Conservation (phyloP, 2,329 filamentous ascomycete species). For the Lojkania enalia region DNA sequence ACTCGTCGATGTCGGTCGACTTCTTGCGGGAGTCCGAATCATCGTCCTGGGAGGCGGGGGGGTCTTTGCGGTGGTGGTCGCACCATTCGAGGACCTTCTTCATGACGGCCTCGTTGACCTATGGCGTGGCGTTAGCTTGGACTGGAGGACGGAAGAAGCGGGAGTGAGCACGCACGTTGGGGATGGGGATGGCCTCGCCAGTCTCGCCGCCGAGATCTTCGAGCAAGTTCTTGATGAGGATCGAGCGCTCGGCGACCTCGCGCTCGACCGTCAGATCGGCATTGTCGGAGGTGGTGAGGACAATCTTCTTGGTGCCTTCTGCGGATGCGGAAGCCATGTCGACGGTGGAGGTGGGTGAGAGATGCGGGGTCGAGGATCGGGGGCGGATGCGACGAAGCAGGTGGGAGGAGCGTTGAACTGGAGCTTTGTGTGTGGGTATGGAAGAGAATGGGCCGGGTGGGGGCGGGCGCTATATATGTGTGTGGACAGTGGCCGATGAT, state of each 20-base stretch:
- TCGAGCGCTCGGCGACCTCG: constrained; percentile 82
- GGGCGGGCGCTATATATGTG: background rate
- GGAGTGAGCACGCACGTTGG: constrained; percentile 59
- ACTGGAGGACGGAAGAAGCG: background rate
- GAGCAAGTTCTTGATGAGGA: constrained; percentile 98
- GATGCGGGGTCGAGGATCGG: background rate
- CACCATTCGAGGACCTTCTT: constrained; percentile 99
- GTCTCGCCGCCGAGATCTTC: constrained; percentile 77
- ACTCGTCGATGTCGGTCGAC: constrained; percentile 98
- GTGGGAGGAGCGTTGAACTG: background rate
- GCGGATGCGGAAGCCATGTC: constrained; percentile 28
- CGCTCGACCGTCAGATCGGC: constrained; percentile 60
- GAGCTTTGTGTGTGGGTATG: background rate
- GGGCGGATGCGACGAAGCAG: background rate
- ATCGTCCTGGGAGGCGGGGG: constrained; percentile 78
- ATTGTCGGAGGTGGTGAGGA: constrained; percentile 52
- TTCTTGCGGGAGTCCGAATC: constrained; percentile 95
- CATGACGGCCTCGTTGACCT: constrained; percentile 88
- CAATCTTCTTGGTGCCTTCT: constrained; percentile 36
- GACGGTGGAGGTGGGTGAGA: constrained; percentile 1
- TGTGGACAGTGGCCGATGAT: background rate
- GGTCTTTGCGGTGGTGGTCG: constrained; percentile 89
- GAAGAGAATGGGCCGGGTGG: background rate
- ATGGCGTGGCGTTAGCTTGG: constrained; percentile 31
- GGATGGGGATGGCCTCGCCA: constrained; percentile 79